Conservation (phyloP, 169 alveolate species). For the Sarcocystis neurona region DNA sequence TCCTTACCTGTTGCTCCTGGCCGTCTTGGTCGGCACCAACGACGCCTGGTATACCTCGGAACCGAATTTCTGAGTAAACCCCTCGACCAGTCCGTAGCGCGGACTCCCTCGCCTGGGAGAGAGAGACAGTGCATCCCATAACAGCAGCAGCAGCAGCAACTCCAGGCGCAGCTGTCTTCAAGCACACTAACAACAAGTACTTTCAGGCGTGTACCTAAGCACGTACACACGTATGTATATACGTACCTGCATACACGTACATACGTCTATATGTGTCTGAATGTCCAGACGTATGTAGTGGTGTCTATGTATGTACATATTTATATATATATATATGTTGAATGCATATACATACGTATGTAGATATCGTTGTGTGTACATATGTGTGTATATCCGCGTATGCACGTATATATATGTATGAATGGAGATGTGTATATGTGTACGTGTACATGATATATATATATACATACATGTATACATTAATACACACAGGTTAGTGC, state of each 20-base stretch:
- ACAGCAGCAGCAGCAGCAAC: too few relatives aligned
- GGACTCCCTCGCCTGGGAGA: slow-evolving; percentile 53
- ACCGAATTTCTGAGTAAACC: slow-evolving; percentile 55
- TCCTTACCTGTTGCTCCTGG: slow-evolving; percentile 19
- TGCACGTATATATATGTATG: neutral
- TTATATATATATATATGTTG: neutral
- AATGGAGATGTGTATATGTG: neutral
- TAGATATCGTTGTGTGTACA: neutral
- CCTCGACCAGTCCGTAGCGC: slow-evolving; percentile 47
- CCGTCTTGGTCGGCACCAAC: neutral
- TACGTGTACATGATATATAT: neutral
- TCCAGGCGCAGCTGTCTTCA: too few relatives aligned
- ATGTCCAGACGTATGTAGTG: too few relatives aligned
- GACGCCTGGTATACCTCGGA: slow-evolving; percentile 43
- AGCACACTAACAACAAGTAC: too few relatives aligned
- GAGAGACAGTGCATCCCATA: neutral
- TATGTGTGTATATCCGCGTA: neutral
- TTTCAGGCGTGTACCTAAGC: too few relatives aligned
- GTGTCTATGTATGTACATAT: neutral
- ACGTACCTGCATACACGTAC: too few relatives aligned
- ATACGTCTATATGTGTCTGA: too few relatives aligned
- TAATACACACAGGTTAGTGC: neutral
- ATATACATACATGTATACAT: slow-evolving; percentile 4
- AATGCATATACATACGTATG: neutral
- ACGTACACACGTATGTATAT: too few relatives aligned